Conservation (phyloP, 441 rosid species). For the Corymbia calophylla region DNA sequence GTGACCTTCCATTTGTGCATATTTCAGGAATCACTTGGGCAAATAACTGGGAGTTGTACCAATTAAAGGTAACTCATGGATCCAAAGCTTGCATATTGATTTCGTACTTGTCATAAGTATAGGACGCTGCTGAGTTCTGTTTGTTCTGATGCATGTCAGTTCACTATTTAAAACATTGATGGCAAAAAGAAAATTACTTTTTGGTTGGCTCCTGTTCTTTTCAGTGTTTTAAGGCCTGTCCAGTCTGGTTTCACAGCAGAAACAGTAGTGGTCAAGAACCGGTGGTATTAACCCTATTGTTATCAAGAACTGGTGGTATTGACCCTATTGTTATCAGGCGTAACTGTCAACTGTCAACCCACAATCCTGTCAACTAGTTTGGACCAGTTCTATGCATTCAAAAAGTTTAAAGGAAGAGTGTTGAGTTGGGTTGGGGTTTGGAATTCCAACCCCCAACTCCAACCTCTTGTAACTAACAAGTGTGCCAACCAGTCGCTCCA, state of each 20-base stretch:
- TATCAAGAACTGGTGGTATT: neutral
- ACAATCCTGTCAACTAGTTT: neutral
- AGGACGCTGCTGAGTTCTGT: neutral
- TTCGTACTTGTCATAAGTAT: neutral
- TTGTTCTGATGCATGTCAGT: neutral
- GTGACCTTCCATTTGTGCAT: conserved; percentile 62
- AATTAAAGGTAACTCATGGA: conserved; percentile 37
- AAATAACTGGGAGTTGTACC: conserved; percentile 38
- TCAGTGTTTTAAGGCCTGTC: neutral
- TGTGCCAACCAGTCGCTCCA: neutral
- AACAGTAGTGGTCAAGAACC: neutral
- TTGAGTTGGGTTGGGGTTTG: too few relatives aligned
- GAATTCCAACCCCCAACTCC: neutral
- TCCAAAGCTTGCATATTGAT: neutral
- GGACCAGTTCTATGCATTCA: neutral
- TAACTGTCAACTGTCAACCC: neutral
- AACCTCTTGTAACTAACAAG: neutral
- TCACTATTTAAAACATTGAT: neutral
- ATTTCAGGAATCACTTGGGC: conserved; percentile 35
- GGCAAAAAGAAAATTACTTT: neutral
- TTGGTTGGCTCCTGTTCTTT: neutral
- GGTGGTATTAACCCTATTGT: too few relatives aligned
- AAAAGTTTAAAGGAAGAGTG: too few relatives aligned
- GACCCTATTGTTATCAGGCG: neutral
- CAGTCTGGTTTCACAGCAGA: neutral